A percentile compares a stretch with the other conserved stretches of the same genome.
These are phyloP conservation scores for Pleurozium schreberi DNA, from an alignment of 225 moss, liverwort and hornwort species.

Conservation along the genomic window DNA sequence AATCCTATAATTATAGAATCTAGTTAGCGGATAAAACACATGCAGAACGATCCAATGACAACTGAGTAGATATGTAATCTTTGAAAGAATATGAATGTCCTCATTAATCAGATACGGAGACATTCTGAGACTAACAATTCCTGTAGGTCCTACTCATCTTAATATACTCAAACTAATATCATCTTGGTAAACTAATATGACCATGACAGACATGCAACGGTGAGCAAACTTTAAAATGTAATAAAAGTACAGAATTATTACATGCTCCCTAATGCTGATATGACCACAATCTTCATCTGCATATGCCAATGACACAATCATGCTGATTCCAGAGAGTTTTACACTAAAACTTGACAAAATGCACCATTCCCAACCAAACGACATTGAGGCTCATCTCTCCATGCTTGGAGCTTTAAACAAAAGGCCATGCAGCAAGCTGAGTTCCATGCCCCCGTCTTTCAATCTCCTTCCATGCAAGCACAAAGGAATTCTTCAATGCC, in stretches of 20 bases:
- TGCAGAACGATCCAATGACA: background rate
- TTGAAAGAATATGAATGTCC: background rate
- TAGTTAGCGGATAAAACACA: background rate
- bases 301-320: background rate
- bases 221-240: background rate
- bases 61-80: background rate
- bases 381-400: background rate
- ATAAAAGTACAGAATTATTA: background rate
- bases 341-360: background rate
- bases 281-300: background rate
- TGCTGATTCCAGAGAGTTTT: background rate
- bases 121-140: background rate
- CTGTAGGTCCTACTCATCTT: background rate
- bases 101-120: background rate
- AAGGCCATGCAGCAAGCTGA: background rate
- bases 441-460: background rate
- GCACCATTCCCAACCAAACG: background rate
- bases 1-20: background rate
- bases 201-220: background rate
- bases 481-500: background rate
- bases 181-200: background rate
- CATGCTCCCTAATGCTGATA: background rate
- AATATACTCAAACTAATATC: background rate
- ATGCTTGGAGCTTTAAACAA: background rate
- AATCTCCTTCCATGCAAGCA: background rate